Evolutionary conservation across 805 yeast genomes (phyloP).

Genomic region (Lipomyces mesembrius): DNA sequence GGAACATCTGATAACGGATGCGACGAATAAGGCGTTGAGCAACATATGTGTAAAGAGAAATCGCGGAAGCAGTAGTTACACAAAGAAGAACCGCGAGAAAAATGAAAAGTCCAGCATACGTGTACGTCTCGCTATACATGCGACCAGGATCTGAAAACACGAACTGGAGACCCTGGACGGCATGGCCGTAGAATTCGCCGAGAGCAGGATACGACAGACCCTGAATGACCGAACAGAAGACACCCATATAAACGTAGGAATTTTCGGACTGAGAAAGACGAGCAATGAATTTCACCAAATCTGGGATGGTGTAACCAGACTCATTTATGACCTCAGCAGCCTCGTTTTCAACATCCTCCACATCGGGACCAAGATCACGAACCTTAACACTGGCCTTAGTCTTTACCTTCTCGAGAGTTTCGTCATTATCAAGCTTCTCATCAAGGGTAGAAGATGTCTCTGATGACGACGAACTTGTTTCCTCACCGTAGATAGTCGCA

Average conservation of each 20-base stretch:
- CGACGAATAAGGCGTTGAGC: slow-evolving; percentile 38
- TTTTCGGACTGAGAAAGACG: slow-evolving; percentile 27
- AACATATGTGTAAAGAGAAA: slow-evolving; percentile 44
- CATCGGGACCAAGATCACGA: background rate
- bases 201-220: slow-evolving; percentile 36
- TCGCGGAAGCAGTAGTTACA: slow-evolving; percentile 51
- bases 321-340: slow-evolving; percentile 1
- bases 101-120: slow-evolving; percentile 48
- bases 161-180: slow-evolving; percentile 39
- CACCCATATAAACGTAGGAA: slow-evolving; percentile 22
- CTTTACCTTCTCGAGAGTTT: slow-evolving; percentile 24
- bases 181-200: slow-evolving; percentile 36
- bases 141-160: slow-evolving; percentile 43
- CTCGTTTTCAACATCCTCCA: slow-evolving; percentile 11
- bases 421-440: slow-evolving; percentile 26
- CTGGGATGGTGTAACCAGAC: slow-evolving; percentile 22
- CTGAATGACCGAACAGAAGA: slow-evolving; percentile 33
- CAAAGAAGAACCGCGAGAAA: slow-evolving; percentile 47
- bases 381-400: slow-evolving; percentile 27
- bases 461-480: slow-evolving; percentile 10
- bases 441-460: slow-evolving; percentile 18
- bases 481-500: slow-evolving; percentile 8
- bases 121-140: slow-evolving; percentile 48
- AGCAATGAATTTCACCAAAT: slow-evolving; percentile 27
- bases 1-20: slow-evolving; percentile 40